Conservation (phyloP, 192 early-diverging fungal species). For the Entomortierella beljakovae region DNA sequence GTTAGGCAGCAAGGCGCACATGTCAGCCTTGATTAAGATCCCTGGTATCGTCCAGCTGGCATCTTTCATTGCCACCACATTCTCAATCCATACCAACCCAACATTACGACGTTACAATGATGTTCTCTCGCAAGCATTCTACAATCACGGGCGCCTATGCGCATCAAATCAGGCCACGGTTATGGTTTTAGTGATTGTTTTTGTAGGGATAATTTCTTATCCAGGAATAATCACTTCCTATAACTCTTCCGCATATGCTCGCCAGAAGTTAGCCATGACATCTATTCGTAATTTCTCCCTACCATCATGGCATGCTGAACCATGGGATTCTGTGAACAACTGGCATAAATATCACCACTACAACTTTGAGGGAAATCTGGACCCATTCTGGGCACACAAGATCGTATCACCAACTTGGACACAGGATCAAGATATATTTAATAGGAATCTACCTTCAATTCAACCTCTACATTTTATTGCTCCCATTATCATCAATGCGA, state of each 20-base stretch:
- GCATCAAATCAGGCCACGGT: conserved; percentile 69
- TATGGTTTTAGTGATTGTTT: conserved; percentile 62
- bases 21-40: conserved; percentile 47
- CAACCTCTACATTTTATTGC: conserved; percentile 34
- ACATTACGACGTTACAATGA: conserved; percentile 44
- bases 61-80: conserved; percentile 29
- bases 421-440: conserved; percentile 29
- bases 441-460: conserved; percentile 8
- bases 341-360: neutral
- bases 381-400: conserved; percentile 22
- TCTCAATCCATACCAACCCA: conserved; percentile 30
- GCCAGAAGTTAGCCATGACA: conserved; percentile 16
- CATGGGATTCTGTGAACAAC: neutral
- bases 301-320: conserved; percentile 1
- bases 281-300: conserved; percentile 58
- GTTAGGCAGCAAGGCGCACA: neutral
- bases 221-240: conserved; percentile 60
- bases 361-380: conserved; percentile 10
- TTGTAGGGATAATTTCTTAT: conserved; percentile 68
- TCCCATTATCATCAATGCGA: conserved; percentile 43
- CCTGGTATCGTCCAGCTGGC: conserved; percentile 36
- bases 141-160: conserved; percentile 72
- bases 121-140: conserved; percentile 56
- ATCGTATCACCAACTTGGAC: conserved; percentile 41
- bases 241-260: conserved; percentile 36